Base-by-base conservation (phyloP, 306 rosid species). In the Ochetophila trinervis region DNA sequence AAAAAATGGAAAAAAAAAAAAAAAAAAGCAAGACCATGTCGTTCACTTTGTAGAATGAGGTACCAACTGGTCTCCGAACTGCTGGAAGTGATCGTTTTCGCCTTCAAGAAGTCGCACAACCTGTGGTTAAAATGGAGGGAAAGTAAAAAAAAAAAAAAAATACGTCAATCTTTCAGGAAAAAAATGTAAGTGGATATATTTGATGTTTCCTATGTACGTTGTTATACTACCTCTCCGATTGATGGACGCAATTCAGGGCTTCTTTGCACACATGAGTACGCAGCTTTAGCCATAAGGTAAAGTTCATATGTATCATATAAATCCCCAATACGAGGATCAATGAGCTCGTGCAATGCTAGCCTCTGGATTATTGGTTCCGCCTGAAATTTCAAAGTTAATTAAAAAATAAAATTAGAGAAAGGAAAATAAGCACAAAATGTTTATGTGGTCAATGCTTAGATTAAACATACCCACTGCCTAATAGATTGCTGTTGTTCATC, bases 101-200 rank as follows among this genome's bases (percentile, higher is more conserved):
- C 94, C 96, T 83, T 88, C 94, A 27, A 91, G 91, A 74, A 86
- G 76, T 10, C 89, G 87, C 79, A 91, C 96, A 67, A 86, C 89
- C 97, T 88, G 81, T 62, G 60, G 58, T 44, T 73, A 45, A 42
- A 21, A 19, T 47, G 13, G 51, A 47, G 17, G 17, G 13, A 11
- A 11, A 14, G 13, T 47, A 47, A 47, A n/a, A n/a, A n/a, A n/a
- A n/a, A n/a, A n/a, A n/a, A n/a, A n/a, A n/a, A n/a, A n/a, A n/a
- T n/a, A n/a, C n/a, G n/a, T n/a, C n/a, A n/a, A n/a, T n/a, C n/a
- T n/a, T n/a, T n/a, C n/a, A n/a, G n/a, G n/a, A n/a, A n/a, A n/a
- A n/a, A n/a, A n/a, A n/a, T 47, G 13, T 11, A 47, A 11, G 7
- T 8, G 16, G 16, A 44, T 44, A 44, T 44, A 9, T 44, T 44